Base-by-base conservation (phyloP, 202 grass and related monocot species). In the Saccharum hybrid region DNA sequence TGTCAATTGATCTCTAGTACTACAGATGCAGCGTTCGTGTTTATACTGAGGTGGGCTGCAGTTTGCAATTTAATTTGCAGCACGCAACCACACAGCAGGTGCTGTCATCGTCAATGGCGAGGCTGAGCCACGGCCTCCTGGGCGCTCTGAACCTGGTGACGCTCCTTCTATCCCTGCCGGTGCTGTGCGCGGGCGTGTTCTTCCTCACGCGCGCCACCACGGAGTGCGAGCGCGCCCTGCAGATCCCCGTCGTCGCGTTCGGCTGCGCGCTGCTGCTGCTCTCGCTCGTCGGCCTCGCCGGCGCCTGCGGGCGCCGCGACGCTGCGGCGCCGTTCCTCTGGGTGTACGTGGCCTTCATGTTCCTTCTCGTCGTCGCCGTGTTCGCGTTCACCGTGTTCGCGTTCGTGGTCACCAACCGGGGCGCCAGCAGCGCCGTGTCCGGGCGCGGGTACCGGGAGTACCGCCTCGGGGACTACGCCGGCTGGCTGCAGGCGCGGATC, bases 301-400 rank as follows among this genome's bases (percentile, higher is more conserved):
- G 96, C 26, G 68, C 91, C 1, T 93, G 92, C 76, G 91, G 85
- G 1, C 48, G 87, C 56, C 66, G 66, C n/a, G 7, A 21, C 33
- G 66, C 19, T 34, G 13, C 87, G 23, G 10, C 71, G 14, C 81
- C 87, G 38, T 73, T 98, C 74, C 77, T 98, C 15, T 93, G 92
- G 92, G 74, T 76, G 61, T 98, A 98, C 83, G 85, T 95, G 10
- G n/a, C 49, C 23, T 54, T 67, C 75, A 66, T 93, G 73, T 98
- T 98, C 66, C 3, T 98, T 14, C 63, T 95, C 71, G 77, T 91
- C 74, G 26, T 93, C 78, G 87, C 63, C 73, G 91, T 88, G 77
- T 82, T 98, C 81, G 37, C 61, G 19, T 36, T 92, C 85, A 81
- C 89, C 41, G 51, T 83, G 28, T 93, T 95, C 45, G 77, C 88